Evolutionary conservation across 345 rosid genomes (phyloP), one percentile per base, ranked within the genome.

Genomic region (Hibiscus syriacus): DNA sequence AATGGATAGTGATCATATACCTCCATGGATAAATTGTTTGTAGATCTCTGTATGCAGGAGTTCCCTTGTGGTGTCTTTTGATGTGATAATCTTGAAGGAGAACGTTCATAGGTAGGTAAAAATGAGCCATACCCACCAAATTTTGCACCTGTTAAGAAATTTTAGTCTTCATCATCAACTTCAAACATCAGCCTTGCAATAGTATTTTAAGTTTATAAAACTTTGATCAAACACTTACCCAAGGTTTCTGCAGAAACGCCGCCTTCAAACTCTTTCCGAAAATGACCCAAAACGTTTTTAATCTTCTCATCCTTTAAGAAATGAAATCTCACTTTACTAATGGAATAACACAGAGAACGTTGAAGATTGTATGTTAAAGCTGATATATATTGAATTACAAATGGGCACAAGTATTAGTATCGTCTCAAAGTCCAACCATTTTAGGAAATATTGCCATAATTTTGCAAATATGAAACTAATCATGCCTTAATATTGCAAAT

Each of bases 121-220:
- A 92, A 92, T 22, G 96, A 82, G 70, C 98, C 96, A 77, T 86
- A 87, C 11, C 77, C 81, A 70, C 80, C 83, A 76, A 69, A 78
- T 65, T 49, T 80, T 34, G 88, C 70, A 76, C 96, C 96, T 92
- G 81, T 20, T 63, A 75, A 68, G 79, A 58, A 58, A 78, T 65
- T 53, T 7, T 64, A 71, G 20, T 65, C 39, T 39, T 48, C 32
- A 56, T 62, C 59, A 39, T 73, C 67, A 70, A 43, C 55, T 50
- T 58, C 52, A 58, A 60, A 67, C 19, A 38, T 2, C 45, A 25
- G 39, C 60, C 41, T 72, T 16, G 54, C 8, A 43, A 29, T 39
- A 62, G 27, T n/a, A 29, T 11, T 20, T 59, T 0, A 62, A 25
- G 43, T 27, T 58, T 23, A 10, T 26, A 70, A 55, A 66, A 55